Conservation (phyloP, 257 asterid species). For the Plantago major region DNA sequence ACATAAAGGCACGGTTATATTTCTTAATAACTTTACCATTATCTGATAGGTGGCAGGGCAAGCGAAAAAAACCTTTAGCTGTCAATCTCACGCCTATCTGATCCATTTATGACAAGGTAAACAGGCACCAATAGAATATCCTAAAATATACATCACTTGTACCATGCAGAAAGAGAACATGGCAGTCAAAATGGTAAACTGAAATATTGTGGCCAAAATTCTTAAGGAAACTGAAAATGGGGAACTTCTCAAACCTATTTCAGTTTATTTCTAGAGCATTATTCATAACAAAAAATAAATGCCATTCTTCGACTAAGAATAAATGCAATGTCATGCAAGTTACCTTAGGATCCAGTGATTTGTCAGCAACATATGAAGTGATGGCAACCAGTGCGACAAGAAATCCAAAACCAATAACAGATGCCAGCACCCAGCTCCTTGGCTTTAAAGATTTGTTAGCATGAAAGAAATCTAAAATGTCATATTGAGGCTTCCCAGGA, state of each 20-base stretch:
- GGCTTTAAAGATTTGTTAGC: conserved; percentile 28
- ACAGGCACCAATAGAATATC: not conserved
- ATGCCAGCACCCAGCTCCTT: conserved; percentile 64
- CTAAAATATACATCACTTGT: not conserved
- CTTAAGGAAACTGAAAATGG: not conserved
- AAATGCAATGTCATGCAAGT: conserved; percentile 1
- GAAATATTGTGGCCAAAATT: not conserved
- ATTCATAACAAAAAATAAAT: not conserved
- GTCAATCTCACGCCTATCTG: no score
- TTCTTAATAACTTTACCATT: no score
- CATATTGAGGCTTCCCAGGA: conserved; percentile 48
- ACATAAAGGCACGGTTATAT: no score
- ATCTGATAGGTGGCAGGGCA: no score
- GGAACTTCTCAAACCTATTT: not conserved
- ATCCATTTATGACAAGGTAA: not conserved
- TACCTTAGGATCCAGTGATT: conserved; percentile 52
- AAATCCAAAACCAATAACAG: conserved; percentile 48
- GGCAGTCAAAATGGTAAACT: not conserved
- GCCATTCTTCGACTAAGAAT: not conserved
- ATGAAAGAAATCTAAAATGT: conserved; percentile 47
- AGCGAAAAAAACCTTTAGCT: no score
- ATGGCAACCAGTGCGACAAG: conserved; percentile 51
- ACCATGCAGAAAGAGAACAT: not conserved
- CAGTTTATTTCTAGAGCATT: not conserved
- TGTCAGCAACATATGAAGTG: conserved; percentile 50